A percentile compares a stretch with the other conserved stretches of the same genome.
These are phyloP conservation scores for Eucalyptus globulus DNA, from an alignment of 345 rosid species.

Conservation along the genomic window DNA sequence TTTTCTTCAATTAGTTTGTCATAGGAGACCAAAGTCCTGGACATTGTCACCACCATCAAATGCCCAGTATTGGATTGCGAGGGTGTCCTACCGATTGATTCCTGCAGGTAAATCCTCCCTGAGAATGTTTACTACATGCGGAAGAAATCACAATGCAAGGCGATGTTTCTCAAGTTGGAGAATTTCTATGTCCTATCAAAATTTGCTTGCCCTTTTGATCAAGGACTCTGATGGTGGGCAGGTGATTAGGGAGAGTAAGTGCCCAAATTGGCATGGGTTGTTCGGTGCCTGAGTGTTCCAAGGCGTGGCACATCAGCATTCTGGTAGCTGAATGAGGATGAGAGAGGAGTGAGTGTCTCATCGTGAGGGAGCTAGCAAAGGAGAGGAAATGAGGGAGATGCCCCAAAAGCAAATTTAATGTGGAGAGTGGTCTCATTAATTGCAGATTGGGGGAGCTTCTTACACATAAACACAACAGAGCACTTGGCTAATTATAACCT, in stretches of 20 bases:
- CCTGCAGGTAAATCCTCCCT: conserved; percentile 23
- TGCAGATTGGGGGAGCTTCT: conserved; percentile 17
- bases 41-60: background rate
- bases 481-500: background rate
- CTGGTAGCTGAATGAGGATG: conserved; percentile 13
- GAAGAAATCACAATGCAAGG: conserved; percentile 31
- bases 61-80: background rate
- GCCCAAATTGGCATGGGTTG: conserved; percentile 49
- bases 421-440: conserved; percentile 23
- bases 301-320: conserved; percentile 22
- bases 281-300: conserved; percentile 23
- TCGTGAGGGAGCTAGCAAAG: conserved; percentile 20
- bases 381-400: conserved; percentile 29
- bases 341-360: conserved; percentile 19
- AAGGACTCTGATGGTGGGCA: background rate
- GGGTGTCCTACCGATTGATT: conserved; percentile 23
- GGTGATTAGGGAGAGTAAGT: conserved; percentile 33
- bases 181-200: conserved; percentile 57
- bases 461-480: background rate
- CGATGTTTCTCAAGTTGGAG: conserved; percentile 12
- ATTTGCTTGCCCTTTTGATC: conserved; percentile 46
- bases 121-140: conserved; percentile 26
- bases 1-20: background rate
- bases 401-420: conserved; percentile 20
- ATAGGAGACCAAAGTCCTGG: background rate